A percentile compares a stretch with the other conserved stretches of the same genome.
These are phyloP conservation scores for Coemansia asiatica DNA, from an alignment of 192 early-diverging fungal species.

Conservation along the genomic window DNA sequence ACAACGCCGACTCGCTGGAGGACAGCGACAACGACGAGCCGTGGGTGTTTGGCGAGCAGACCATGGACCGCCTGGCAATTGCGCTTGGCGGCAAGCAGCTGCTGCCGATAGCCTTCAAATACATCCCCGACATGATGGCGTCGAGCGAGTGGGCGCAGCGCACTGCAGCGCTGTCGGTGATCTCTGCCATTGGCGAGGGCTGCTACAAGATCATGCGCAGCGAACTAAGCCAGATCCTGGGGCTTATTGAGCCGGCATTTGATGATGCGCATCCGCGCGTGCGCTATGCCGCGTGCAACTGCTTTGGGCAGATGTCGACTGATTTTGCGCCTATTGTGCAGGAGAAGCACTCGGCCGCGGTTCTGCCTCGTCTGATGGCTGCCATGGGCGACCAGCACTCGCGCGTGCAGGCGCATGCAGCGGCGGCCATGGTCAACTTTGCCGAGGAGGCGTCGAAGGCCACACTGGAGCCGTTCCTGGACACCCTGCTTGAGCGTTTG, in stretches of 20 bases:
- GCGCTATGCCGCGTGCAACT: constrained; percentile 94
- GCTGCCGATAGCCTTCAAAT: constrained; percentile 81
- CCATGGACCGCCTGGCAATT: constrained; percentile 91
- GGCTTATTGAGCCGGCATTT: constrained; percentile 78
- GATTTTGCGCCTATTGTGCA: constrained; percentile 87
- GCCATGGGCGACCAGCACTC: constrained; percentile 81
- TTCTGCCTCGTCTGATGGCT: constrained; percentile 78
- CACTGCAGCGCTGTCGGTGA: constrained; percentile 90
- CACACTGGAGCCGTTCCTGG: constrained; percentile 84
- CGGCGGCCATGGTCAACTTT: constrained; percentile 98
- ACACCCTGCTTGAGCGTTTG: constrained; percentile 84
- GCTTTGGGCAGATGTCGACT: constrained; percentile 95
- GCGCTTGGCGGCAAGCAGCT: constrained; percentile 84
- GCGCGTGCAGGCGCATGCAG: constrained; percentile 93
- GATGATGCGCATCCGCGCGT: constrained; percentile 92
- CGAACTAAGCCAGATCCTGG: constrained; percentile 81
- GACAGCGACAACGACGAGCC: constrained; percentile 90
- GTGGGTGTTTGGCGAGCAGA: constrained; percentile 89
- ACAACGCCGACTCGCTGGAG: constrained; percentile 81
- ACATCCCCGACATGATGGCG: constrained; percentile 86
- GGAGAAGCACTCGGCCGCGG: constrained; percentile 68
- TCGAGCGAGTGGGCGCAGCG: constrained; percentile 85
- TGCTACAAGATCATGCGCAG: constrained; percentile 91
- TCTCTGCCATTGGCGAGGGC: constrained; percentile 97
- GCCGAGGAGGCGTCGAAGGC: constrained; percentile 84